Conservation (phyloP, 164 flowering plant species). For the Tetrastigma voinierianum region DNA sequence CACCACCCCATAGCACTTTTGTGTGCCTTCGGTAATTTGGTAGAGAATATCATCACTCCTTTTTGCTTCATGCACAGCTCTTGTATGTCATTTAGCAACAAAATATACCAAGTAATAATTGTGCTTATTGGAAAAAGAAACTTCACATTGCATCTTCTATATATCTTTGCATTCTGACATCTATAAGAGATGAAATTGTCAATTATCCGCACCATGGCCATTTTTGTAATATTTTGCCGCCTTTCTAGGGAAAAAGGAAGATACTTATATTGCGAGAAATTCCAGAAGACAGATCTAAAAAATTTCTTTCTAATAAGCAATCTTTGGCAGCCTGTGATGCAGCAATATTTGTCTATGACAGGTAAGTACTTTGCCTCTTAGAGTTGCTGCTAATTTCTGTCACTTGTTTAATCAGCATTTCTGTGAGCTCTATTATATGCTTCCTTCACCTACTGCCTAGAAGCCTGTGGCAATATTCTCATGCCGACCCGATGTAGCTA, state of each 20-base stretch:
- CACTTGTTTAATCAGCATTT: neutral
- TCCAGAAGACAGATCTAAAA: constrained; percentile 33
- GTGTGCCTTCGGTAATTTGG: neutral
- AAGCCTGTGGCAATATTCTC: neutral
- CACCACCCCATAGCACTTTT: neutral
- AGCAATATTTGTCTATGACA: constrained; percentile 39
- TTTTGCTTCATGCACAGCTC: neutral
- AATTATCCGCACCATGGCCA: neutral
- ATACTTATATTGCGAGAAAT: constrained; percentile 38
- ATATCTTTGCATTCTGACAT: neutral
- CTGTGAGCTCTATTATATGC: neutral
- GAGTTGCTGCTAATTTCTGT: neutral
- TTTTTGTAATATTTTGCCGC: neutral
- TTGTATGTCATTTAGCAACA: neutral
- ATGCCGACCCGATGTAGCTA: no score
- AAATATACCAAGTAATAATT: neutral
- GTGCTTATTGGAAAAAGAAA: neutral
- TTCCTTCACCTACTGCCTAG: neutral
- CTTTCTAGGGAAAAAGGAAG: constrained; percentile 34
- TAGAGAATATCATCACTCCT: constrained; percentile 1
- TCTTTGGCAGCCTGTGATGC: constrained; percentile 39
- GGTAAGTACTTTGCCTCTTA: constrained; percentile 15
- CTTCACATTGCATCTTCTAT: neutral
- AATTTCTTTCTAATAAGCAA: constrained; percentile 25
- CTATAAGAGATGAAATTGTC: neutral